Percentiles rank a stretch among this genome's conserved stretches.
phyloP scores from a whole-genome alignment of 345 rosid genomes.

The Garcia nutans region DNA sequence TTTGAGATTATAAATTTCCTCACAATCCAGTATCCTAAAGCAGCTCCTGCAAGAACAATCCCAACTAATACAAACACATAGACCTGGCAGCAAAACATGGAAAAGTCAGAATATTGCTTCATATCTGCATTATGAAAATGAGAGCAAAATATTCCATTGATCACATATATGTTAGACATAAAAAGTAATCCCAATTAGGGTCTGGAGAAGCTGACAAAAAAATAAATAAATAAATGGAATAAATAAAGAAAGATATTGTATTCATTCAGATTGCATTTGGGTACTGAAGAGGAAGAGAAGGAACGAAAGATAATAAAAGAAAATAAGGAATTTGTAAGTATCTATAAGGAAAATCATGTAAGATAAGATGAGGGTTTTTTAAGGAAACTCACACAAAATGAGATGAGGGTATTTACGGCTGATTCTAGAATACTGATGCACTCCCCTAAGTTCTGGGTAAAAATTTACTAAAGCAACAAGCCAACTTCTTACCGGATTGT shows the following conservation, averaged over 20 bases:
- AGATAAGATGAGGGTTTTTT: neutral
- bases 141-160: neutral
- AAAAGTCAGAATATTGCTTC: neutral
- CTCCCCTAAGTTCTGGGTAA: neutral
- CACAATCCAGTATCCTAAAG: constrained; percentile 90
- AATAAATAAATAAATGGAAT: neutral
- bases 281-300: neutral
- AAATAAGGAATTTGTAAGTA: neutral
- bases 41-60: constrained; percentile 83
- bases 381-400: neutral
- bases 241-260: neutral
- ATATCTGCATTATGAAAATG: neutral
- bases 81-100: constrained; percentile 47
- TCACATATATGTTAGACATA: neutral
- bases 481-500: constrained; percentile 66
- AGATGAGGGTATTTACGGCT: neutral
- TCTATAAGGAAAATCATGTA: neutral
- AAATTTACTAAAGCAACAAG: neutral
- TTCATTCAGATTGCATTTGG: neutral
- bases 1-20: constrained; percentile 71
- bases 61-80: constrained; percentile 62
- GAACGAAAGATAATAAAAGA: neutral
- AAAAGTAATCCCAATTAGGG: neutral
- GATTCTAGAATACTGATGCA: neutral
- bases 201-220: neutral